Percentiles rank a stretch among this genome's conserved stretches.
Conservation (phyloP, 1,139 yeast genomes). For the Suhomyces atakaporum region DNA sequence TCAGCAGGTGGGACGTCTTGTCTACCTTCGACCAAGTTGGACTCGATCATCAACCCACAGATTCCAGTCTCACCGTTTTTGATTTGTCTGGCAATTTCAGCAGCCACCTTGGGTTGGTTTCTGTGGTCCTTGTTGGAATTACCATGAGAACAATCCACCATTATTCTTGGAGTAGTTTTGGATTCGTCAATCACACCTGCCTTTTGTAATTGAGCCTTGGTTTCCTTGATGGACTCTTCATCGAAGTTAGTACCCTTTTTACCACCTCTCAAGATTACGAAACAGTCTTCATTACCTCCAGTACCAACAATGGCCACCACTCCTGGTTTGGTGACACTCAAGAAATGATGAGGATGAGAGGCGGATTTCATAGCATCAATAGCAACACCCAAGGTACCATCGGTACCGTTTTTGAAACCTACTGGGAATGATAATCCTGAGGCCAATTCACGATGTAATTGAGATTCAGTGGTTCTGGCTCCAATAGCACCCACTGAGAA, state of each 20-base stretch:
- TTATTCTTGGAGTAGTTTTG: constrained; percentile 65
- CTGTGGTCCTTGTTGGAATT: constrained; percentile 87
- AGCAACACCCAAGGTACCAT: constrained; percentile 89
- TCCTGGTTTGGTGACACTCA: constrained; percentile 89
- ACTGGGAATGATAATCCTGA: constrained; percentile 96
- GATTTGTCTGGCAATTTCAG: constrained; percentile 74
- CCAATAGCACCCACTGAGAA: constrained; percentile 96
- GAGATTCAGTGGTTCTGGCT: constrained; percentile 97
- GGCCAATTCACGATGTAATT: constrained; percentile 92
- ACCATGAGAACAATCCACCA: constrained; percentile 98
- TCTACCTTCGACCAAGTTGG: constrained; percentile 87
- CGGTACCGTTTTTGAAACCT: constrained; percentile 97
- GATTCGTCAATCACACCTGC: constrained; percentile 36
- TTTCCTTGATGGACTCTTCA: constrained; percentile 65
- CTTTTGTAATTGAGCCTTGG: constrained; percentile 57
- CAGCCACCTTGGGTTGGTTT: constrained; percentile 93
- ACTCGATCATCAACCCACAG: constrained; percentile 96
- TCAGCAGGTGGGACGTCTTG: constrained; percentile 78
- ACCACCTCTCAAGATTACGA: constrained; percentile 94
- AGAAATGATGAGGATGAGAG: constrained; percentile 88
- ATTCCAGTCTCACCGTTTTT: constrained; percentile 72
- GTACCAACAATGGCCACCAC: constrained; percentile 94
- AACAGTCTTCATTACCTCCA: constrained; percentile 88
- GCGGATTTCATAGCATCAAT: constrained; percentile 94
- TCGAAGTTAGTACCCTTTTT: constrained; percentile 90